Evolutionary conservation across 148 eudicot species (phyloP).

Genomic region (Selenicereus undatus): DNA sequence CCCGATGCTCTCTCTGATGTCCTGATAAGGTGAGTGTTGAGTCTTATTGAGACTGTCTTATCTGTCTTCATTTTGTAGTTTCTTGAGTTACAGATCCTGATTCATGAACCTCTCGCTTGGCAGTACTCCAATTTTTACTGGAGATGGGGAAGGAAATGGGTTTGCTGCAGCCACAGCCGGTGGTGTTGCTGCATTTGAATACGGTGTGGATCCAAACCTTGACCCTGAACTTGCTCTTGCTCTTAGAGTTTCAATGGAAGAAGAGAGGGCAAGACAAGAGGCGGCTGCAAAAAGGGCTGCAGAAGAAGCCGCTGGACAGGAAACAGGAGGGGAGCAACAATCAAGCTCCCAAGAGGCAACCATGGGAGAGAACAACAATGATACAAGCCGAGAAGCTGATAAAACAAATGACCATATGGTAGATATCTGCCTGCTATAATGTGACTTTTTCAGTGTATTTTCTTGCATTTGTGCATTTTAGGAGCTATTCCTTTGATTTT

Average conservation of each 20-base stretch:
- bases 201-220: conserved; percentile 96
- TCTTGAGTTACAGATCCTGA: conserved; percentile 3
- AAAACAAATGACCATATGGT: conserved; percentile 62
- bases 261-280: conserved; percentile 99
- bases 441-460: not conserved
- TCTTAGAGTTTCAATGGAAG: conserved; percentile 97
- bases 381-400: conserved; percentile 41
- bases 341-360: conserved; percentile 71
- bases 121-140: conserved; percentile 93
- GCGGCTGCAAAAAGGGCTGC: conserved; percentile 98
- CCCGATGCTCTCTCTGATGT: conserved; percentile 80
- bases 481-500: conserved; percentile 3
- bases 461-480: not conserved
- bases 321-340: conserved; percentile 52
- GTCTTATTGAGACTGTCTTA: not conserved
- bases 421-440: conserved; percentile 5
- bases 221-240: conserved; percentile 99
- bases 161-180: conserved; percentile 93
- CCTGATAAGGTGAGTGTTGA: conserved; percentile 61
- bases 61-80: not conserved
- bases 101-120: conserved; percentile 8
- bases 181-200: conserved; percentile 86
- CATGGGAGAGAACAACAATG: conserved; percentile 67
- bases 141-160: conserved; percentile 96
- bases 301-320: conserved; percentile 66